Percentiles rank a stretch among this genome's conserved stretches.
Conservation (phyloP, 2,329 filamentous ascomycete species). For the Coniella lustricola region DNA sequence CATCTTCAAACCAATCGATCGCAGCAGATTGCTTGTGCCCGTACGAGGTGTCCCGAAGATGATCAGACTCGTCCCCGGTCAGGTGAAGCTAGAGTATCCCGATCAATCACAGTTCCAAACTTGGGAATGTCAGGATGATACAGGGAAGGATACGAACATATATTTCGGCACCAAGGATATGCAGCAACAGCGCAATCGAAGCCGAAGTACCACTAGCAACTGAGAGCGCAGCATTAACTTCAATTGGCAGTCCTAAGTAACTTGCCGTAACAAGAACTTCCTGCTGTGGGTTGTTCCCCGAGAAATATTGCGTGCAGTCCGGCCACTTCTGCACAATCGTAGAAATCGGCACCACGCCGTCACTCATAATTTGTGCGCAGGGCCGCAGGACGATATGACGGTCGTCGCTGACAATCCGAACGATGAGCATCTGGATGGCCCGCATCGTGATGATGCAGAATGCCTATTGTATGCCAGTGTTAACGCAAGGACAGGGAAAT, state of each 20-base stretch:
- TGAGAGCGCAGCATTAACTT: slow-evolving; percentile 36
- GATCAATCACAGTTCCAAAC: no score
- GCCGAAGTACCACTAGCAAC: slow-evolving; percentile 43
- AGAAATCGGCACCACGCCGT: slow-evolving; percentile 26
- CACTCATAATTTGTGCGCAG: slow-evolving; percentile 42
- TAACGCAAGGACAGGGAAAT: background rate
- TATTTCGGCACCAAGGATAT: slow-evolving; percentile 41
- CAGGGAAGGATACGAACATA: slow-evolving; percentile 31
- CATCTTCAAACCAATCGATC: no score
- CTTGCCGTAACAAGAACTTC: slow-evolving; percentile 28
- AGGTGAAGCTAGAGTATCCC: background rate
- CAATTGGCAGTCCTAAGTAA: slow-evolving; percentile 23
- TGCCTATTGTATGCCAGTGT: slow-evolving; percentile 24
- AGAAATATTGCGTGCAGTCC: slow-evolving; percentile 34
- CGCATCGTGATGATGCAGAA: slow-evolving; percentile 46
- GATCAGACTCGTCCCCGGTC: slow-evolving; percentile 34
- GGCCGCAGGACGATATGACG: slow-evolving; percentile 25
- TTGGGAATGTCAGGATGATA: no score
- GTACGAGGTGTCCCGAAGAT: slow-evolving; percentile 49
- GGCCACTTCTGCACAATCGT: slow-evolving; percentile 33
- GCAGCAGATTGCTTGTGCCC: slow-evolving; percentile 12
- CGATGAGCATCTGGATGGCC: slow-evolving; percentile 37
- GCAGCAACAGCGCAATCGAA: slow-evolving; percentile 47
- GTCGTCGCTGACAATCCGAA: slow-evolving; percentile 29
- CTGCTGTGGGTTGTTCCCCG: slow-evolving; percentile 21